phyloP scores from a whole-genome alignment of 78 protist species.

The Dictyostelium capitatum region DNA sequence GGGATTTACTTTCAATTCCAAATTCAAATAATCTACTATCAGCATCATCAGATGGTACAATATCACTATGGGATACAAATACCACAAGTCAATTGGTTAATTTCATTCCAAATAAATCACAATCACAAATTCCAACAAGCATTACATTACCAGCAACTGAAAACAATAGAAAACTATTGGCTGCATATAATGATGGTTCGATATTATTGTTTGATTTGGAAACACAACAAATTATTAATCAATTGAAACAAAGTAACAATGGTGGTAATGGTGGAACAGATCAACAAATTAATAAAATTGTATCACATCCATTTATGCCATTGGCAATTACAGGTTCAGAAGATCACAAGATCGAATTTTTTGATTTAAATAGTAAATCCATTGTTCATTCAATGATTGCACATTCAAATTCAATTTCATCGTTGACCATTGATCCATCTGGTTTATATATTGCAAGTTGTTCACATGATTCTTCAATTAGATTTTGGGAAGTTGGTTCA shows the following conservation, averaged over 20 bases:
- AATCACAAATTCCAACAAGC: slow-evolving; percentile 6
- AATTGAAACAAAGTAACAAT: background rate
- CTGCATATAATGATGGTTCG: slow-evolving; percentile 47
- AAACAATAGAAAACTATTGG: slow-evolving; percentile 20
- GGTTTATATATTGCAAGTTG: slow-evolving; percentile 72
- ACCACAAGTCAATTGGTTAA: background rate
- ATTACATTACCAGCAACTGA: slow-evolving; percentile 40
- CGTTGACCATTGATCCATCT: slow-evolving; percentile 71
- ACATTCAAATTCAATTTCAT: slow-evolving; percentile 77
- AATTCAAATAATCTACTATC: slow-evolving; percentile 30
- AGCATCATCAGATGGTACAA: slow-evolving; percentile 80
- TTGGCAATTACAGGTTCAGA: slow-evolving; percentile 70
- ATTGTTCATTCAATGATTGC: slow-evolving; percentile 83
- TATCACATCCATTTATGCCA: slow-evolving; percentile 52
- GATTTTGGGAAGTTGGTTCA: slow-evolving; percentile 86
- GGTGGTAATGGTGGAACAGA: background rate
- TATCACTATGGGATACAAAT: slow-evolving; percentile 67
- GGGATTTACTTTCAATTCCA: slow-evolving; percentile 64
- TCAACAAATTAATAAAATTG: slow-evolving; percentile 51
- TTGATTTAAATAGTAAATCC: background rate
- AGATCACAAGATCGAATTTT: slow-evolving; percentile 70
- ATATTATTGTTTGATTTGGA: slow-evolving; percentile 37
- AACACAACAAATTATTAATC: slow-evolving; percentile 31
- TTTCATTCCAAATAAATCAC: background rate
- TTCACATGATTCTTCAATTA: slow-evolving; percentile 81